Conservation (phyloP, 805 yeast genomes). For the Kazachstania taianensis region DNA sequence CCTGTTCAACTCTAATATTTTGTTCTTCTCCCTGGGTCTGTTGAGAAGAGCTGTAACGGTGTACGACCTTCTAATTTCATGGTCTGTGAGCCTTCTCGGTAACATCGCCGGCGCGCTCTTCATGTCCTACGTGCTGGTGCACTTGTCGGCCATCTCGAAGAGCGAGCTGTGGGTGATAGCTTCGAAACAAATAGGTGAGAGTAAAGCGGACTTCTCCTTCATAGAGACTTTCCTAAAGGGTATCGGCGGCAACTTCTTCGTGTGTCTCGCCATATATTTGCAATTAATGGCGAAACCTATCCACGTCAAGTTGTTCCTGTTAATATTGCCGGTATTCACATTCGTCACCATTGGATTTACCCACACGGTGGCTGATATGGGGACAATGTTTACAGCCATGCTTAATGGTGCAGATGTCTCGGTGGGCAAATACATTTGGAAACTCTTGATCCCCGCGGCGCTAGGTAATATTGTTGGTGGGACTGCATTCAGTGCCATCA, state of each 20-base stretch:
- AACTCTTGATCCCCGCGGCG: slow-evolving; percentile 55
- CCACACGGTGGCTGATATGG: slow-evolving; percentile 81
- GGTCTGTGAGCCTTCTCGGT: slow-evolving; percentile 58
- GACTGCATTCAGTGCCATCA: slow-evolving; percentile 44
- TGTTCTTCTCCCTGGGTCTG: slow-evolving; percentile 60
- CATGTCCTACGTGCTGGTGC: slow-evolving; percentile 54
- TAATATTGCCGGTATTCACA: slow-evolving; percentile 61
- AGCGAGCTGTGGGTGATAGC: slow-evolving; percentile 37
- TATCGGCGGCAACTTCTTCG: slow-evolving; percentile 69
- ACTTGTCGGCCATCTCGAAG: slow-evolving; percentile 42
- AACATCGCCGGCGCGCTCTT: slow-evolving; percentile 58
- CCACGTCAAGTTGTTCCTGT: slow-evolving; percentile 60
- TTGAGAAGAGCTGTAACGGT: slow-evolving; percentile 60
- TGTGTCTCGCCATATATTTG: slow-evolving; percentile 62
- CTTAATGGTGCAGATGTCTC: slow-evolving; percentile 55
- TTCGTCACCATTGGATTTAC: slow-evolving; percentile 73
- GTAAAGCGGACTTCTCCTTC: slow-evolving; percentile 39
- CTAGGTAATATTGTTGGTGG: slow-evolving; percentile 82
- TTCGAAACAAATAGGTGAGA: slow-evolving; percentile 37
- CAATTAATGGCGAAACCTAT: slow-evolving; percentile 72
- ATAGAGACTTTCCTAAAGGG: slow-evolving; percentile 58
- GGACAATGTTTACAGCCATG: slow-evolving; percentile 51
- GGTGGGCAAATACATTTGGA: slow-evolving; percentile 64
- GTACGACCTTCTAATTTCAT: slow-evolving; percentile 51
- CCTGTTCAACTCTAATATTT: slow-evolving; percentile 61